Evolutionary conservation across 768 basidiomycete species (phyloP), one percentile per base, ranked within the genome.

Genomic region (Phylloporus rhodoxanthus): DNA sequence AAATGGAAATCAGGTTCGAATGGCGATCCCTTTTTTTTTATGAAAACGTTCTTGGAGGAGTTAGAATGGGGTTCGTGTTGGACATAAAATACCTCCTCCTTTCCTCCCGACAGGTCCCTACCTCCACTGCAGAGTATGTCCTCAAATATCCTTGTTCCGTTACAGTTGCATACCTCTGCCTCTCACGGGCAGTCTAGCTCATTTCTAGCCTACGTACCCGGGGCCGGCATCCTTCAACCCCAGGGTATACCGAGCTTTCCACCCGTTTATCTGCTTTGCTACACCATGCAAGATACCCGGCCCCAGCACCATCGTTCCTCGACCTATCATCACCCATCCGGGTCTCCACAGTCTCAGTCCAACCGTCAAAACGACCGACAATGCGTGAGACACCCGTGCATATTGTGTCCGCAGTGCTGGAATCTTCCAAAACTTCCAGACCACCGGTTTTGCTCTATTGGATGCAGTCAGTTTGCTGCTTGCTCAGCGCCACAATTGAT

Each of bases 321-420:
- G 29, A 0, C 26, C 6, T 6, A 10, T 28, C 21, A 28, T 3
- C 20, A 23, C 0, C 19, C 21, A 10, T 13, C 13, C 17, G 4
- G 5, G 8, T 13, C 42, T 23, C 38, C 21, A 15, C 28, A 5
- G 4, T 33, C 10, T 9, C 28, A 29, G 28, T 29, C 28, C 28
- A 3, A 11, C 10, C 10, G 10, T 37, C 42, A 19, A 3, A 19
- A 43, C n/a, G 39, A 36, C 2, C 34, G 23, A 20, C 4, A 20
- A n/a, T 13, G 8, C 5, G 5, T 47, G 8, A 25, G 21, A 2
- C 2, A 15, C 4, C 19, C 15, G 6, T 51, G 30, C 6, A 53
- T 48, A 26, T 39, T 47, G 8, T 63, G 62, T n/a, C 63, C 58
- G 0, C 54, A 58, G 6, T 63, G 62, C 41, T 29, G 21, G 36